Evolutionary conservation across 2,329 filamentous ascomycete genomes (phyloP).

Genomic region (Arthrobotrys sinensis): DNA sequence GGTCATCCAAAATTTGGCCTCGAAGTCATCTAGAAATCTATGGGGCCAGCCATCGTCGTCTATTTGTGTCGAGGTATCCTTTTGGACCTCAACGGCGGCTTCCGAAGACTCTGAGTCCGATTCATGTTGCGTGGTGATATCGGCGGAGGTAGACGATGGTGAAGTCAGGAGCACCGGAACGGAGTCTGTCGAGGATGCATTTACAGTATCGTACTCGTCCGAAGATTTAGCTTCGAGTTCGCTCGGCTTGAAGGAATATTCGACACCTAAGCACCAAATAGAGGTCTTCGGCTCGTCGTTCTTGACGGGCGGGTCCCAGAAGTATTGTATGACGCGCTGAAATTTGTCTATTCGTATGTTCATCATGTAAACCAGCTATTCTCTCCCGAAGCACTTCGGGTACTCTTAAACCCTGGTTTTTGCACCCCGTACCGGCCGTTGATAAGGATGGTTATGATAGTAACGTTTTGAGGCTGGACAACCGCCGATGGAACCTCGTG

Average conservation of each 20-base stretch:
- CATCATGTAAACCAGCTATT: conserved; percentile 22
- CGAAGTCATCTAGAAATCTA: conserved; percentile 90
- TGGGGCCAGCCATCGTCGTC: conserved; percentile 77
- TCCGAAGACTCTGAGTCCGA: conserved; percentile 52
- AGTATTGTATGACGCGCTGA: conserved; percentile 64
- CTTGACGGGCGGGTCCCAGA: conserved; percentile 65
- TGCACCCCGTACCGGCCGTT: neutral
- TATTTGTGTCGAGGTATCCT: conserved; percentile 52
- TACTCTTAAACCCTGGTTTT: neutral
- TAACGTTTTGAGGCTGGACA: neutral
- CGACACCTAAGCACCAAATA: conserved; percentile 65
- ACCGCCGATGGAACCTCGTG: neutral
- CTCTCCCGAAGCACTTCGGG: neutral
- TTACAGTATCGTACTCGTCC: conserved; percentile 57
- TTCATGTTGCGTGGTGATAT: conserved; percentile 36
- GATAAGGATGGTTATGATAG: neutral
- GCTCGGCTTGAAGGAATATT: conserved; percentile 62
- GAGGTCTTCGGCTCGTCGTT: conserved; percentile 64
- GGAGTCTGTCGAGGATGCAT: conserved; percentile 57
- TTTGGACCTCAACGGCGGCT: conserved; percentile 50
- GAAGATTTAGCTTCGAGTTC: conserved; percentile 49
- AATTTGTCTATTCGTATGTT: conserved; percentile 62
- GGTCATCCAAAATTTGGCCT: conserved; percentile 95
- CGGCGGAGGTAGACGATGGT: conserved; percentile 33
- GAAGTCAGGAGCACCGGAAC: conserved; percentile 50